These are phyloP conservation scores for Cercophora newfieldiana DNA, from an alignment of 495 filamentous ascomycete species.

Conservation along the genomic window DNA sequence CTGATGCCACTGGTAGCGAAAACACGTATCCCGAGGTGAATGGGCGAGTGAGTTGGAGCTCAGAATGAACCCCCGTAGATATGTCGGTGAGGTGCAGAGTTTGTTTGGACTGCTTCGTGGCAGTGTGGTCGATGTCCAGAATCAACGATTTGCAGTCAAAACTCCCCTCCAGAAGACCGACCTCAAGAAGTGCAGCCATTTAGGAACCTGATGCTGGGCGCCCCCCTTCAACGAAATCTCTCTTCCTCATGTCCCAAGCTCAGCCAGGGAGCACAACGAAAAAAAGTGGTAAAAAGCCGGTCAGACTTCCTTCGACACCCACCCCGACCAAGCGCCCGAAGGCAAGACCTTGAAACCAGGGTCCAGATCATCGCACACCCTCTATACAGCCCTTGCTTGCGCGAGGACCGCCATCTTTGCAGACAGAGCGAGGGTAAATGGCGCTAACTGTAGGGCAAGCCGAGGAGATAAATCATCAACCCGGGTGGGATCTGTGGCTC, in stretches of 20 bases:
- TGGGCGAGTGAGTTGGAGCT: no score
- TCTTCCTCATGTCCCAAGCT: constrained; percentile 46
- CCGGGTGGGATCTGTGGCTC: constrained; percentile 64
- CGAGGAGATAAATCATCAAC: constrained; percentile 64
- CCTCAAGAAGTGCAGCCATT: no score
- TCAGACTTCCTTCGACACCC: constrained; percentile 64
- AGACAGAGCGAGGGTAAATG: constrained; percentile 49
- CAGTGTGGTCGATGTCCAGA: no score
- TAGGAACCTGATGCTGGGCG: no score
- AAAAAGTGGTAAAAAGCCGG: constrained; percentile 50
- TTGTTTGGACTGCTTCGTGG: no score
- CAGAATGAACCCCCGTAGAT: no score
- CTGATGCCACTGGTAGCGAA: no score
- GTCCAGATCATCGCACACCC: constrained; percentile 65
- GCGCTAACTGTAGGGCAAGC: constrained; percentile 57
- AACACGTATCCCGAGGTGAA: no score
- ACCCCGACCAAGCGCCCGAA: constrained; percentile 58
- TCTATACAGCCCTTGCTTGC: constrained; percentile 49
- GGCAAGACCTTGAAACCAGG: constrained; percentile 52
- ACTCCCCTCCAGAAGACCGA: no score
- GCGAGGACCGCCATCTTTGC: constrained; percentile 48
- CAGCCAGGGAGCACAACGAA: constrained; percentile 48
- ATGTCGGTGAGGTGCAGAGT: no score
- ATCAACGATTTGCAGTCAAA: no score
- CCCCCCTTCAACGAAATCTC: neutral